Evolutionary conservation across 768 basidiomycete species (phyloP).

Genomic region (Pleurotus pulmonarius): DNA sequence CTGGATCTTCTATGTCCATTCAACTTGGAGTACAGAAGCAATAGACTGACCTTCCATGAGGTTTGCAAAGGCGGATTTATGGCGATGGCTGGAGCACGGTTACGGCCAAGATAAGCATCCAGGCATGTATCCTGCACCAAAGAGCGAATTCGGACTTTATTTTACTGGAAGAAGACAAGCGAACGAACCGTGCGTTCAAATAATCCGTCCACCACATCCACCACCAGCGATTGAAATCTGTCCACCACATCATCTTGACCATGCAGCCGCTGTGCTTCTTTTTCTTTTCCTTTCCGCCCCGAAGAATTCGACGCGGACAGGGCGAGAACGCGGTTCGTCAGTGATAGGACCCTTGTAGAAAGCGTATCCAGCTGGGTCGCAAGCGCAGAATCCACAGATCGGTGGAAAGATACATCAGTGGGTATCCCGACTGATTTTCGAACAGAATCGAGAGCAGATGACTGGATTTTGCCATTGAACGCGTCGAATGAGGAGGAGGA

Average conservation of each 20-base stretch:
- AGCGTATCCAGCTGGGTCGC: constrained; percentile 68
- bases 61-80: constrained; percentile 39
- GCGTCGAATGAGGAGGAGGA: constrained; percentile 34
- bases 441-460: constrained; percentile 59
- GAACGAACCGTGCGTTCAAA: constrained; percentile 75
- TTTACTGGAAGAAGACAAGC: background rate
- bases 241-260: constrained; percentile 83
- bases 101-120: constrained; percentile 72
- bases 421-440: constrained; percentile 61
- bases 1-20: background rate
- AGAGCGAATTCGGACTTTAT: background rate
- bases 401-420: constrained; percentile 82
- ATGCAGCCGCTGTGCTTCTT: constrained; percentile 42
- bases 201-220: constrained; percentile 84
- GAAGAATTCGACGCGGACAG: constrained; percentile 25
- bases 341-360: constrained; percentile 58
- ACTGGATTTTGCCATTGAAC: constrained; percentile 58
- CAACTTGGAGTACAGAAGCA: background rate
- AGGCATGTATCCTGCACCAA: constrained; percentile 68
- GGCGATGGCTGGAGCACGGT: constrained; percentile 61
- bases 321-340: constrained; percentile 63
- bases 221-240: constrained; percentile 71
- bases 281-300: constrained; percentile 42
- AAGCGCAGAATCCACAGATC: constrained; percentile 73
- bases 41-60: constrained; percentile 6